Percentiles rank a stretch among this genome's conserved stretches.
These are phyloP conservation scores for Kluyveromyces wickerhamii DNA, from an alignment of 805 yeast species.

Conservation along the genomic window DNA sequence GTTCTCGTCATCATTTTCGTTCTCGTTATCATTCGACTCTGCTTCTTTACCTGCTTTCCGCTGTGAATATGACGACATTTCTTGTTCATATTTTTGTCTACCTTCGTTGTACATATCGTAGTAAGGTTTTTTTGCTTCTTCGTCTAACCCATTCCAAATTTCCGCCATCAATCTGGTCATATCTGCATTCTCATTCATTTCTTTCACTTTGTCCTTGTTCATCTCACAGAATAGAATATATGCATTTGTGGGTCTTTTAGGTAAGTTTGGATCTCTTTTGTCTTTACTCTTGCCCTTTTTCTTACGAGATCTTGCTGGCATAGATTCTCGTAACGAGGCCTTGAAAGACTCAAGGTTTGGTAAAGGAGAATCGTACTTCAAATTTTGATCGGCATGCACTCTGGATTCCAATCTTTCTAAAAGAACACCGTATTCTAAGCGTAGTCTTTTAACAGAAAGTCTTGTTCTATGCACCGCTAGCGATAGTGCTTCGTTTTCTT, in stretches of 20 bases:
- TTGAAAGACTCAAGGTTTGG: slow-evolving; percentile 26
- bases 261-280: slow-evolving; percentile 73
- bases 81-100: slow-evolving; percentile 62
- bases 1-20: slow-evolving; percentile 10
- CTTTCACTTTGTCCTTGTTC: slow-evolving; percentile 67
- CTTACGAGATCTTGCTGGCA: slow-evolving; percentile 27
- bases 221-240: slow-evolving; percentile 79
- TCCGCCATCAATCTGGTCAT: slow-evolving; percentile 74
- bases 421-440: slow-evolving; percentile 75
- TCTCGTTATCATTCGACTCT: slow-evolving; percentile 11
- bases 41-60: slow-evolving; percentile 14
- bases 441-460: slow-evolving; percentile 63
- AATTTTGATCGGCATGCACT: slow-evolving; percentile 30
- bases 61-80: slow-evolving; percentile 47
- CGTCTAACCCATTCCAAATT: slow-evolving; percentile 71
- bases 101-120: slow-evolving; percentile 72
- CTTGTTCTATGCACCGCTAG: slow-evolving; percentile 72
- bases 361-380: slow-evolving; percentile 24
- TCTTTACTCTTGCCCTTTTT: slow-evolving; percentile 27
- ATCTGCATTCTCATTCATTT: slow-evolving; percentile 53
- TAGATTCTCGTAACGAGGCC: slow-evolving; percentile 14
- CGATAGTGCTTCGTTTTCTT: slow-evolving; percentile 66
- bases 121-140: slow-evolving; percentile 64
- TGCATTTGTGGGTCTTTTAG: slow-evolving; percentile 87
- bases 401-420: slow-evolving; percentile 70